Percentiles rank a stretch among this genome's conserved stretches.
These are phyloP conservation scores for Tausonia pullulans DNA, from an alignment of 1,284 basidiomycete species.

Conservation along the genomic window DNA sequence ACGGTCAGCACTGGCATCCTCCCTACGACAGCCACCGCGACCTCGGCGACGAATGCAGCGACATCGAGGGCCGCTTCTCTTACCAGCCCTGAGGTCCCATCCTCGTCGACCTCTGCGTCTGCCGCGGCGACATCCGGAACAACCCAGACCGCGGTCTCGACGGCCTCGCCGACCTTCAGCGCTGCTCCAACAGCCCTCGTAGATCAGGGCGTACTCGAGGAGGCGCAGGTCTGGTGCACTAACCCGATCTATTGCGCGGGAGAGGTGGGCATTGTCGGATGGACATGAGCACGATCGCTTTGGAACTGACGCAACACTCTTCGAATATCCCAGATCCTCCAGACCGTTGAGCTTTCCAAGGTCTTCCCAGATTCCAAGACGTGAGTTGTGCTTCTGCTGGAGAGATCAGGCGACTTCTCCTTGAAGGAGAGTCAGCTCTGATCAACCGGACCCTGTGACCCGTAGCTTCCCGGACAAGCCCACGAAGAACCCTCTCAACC, in stretches of 20 bases:
- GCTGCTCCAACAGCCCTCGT: background rate
- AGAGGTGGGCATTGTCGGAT: constrained; percentile 41
- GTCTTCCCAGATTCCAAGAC: constrained; percentile 76
- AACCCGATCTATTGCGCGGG: constrained; percentile 75
- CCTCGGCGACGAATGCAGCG: no score
- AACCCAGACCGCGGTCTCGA: background rate
- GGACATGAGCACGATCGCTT: no score
- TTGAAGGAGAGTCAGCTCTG: background rate
- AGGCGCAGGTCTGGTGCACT: constrained; percentile 9
- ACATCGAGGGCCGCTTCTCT: no score
- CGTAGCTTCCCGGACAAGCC: constrained; percentile 71
- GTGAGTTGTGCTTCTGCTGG: background rate
- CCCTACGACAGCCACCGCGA: no score
- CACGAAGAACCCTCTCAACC: constrained; percentile 51
- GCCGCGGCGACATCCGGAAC: background rate
- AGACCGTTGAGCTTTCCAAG: constrained; percentile 69
- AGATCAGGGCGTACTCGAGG: background rate
- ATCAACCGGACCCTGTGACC: constrained; percentile 19
- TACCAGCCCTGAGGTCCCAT: no score
- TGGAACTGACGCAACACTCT: background rate
- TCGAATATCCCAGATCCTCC: constrained; percentile 48
- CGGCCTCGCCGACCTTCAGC: constrained; percentile 12
- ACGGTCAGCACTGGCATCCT: no score
- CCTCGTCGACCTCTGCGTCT: no score
- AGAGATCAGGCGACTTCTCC: background rate